Percentiles rank a stretch among this genome's conserved stretches.
Conservation (phyloP, 257 asterid genomes). For the Solanum chilense region DNA sequence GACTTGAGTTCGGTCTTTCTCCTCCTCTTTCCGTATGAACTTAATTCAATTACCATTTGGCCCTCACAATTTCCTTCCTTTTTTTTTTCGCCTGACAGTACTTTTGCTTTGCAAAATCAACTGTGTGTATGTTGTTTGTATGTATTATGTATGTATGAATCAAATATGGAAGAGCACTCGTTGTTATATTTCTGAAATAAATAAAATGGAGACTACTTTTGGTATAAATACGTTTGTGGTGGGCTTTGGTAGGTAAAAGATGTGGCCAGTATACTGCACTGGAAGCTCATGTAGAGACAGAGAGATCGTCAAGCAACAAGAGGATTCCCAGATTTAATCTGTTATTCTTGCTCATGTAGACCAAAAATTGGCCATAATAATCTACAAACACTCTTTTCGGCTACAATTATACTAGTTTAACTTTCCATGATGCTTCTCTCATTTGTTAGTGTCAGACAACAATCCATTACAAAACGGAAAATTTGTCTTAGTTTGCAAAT, state of each 20-base stretch:
- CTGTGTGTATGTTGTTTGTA: background rate
- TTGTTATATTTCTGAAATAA: background rate
- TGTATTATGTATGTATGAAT: background rate
- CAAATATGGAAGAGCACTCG: background rate
- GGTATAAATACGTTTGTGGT: conserved; percentile 9
- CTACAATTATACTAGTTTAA: background rate
- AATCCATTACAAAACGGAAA: background rate
- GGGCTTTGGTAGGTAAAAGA: conserved; percentile 50
- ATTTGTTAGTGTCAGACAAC: background rate
- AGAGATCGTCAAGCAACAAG: conserved; percentile 23
- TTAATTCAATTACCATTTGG: background rate
- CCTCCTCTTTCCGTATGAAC: conserved; percentile 77
- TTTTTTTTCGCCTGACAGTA: background rate
- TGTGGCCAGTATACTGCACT: conserved; percentile 63
- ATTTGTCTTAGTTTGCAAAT: background rate
- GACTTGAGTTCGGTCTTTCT: conserved; percentile 68
- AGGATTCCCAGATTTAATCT: background rate
- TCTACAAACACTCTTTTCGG: background rate
- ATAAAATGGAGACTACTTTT: background rate
- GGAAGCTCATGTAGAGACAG: conserved; percentile 52
- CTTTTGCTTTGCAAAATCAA: background rate
- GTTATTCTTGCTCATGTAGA: background rate
- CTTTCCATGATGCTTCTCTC: background rate
- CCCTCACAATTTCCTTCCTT: background rate
- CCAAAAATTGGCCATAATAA: background rate